These are phyloP conservation scores for Diaporthe batatas DNA, from an alignment of 2,329 filamentous ascomycete genomes.

Conservation along the genomic window DNA sequence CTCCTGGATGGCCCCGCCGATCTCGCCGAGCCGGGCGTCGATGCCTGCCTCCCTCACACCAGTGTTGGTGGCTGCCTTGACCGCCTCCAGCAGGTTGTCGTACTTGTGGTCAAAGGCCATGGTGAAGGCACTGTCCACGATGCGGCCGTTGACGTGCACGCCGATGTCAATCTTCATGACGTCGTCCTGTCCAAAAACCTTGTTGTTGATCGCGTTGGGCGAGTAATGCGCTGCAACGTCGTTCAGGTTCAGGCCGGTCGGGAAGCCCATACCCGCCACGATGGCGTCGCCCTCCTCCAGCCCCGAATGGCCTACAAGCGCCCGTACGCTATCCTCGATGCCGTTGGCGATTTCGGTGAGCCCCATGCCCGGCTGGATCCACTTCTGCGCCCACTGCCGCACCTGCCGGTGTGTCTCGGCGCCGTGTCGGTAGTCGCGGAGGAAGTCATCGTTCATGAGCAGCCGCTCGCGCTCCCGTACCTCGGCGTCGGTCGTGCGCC, in stretches of 20 bases:
- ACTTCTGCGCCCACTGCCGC: conserved; percentile 82
- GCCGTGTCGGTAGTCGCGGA: conserved; percentile 82
- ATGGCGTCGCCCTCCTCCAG: conserved; percentile 82
- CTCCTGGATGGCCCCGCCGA: conserved; percentile 87
- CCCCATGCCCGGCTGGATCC: conserved; percentile 82
- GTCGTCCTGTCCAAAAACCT: conserved; percentile 77
- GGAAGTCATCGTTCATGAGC: conserved; percentile 75
- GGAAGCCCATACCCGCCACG: conserved; percentile 85
- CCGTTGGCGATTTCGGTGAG: conserved; percentile 85
- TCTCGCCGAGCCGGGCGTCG: conserved; percentile 88
- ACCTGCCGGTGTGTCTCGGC: conserved; percentile 87
- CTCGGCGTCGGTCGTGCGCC: conserved; percentile 86
- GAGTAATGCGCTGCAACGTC: conserved; percentile 87
- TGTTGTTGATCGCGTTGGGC: conserved; percentile 86
- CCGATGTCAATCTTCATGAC: conserved; percentile 89
- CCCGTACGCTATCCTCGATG: conserved; percentile 83
- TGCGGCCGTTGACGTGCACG: conserved; percentile 83
- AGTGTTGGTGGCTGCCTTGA: conserved; percentile 84
- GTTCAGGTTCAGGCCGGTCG: conserved; percentile 84
- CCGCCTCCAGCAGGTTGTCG: conserved; percentile 79
- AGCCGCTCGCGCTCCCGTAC: conserved; percentile 86
- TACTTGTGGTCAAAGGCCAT: conserved; percentile 81
- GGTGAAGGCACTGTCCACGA: conserved; percentile 86
- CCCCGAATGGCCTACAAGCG: conserved; percentile 80
- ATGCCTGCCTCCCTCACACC: conserved; percentile 93